Base-by-base conservation (phyloP, 305 asterid genomes). In the Ilex paraguariensis region DNA sequence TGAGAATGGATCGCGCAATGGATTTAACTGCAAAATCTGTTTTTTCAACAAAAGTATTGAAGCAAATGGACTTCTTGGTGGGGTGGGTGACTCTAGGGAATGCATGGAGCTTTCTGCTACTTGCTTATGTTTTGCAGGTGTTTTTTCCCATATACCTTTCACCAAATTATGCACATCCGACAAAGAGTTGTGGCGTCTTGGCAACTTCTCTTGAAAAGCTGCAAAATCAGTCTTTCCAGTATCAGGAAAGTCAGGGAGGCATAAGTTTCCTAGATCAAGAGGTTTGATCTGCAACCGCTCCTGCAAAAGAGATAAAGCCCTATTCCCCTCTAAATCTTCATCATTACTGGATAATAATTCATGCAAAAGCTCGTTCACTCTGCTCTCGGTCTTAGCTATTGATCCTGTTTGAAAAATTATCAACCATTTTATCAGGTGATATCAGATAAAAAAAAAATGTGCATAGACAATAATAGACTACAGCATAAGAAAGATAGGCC, bases 31-130 rank as follows among this genome's bases (percentile, higher is more conserved):
- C 70, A 70, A 63, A 72, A 78, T 66, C 61, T 57, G 81, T 78
- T 71, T 81, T 69, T 69, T 76, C 70, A 85, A 73, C 54, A 71
- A 71, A 61, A 85, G 77, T 53, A 82, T 21, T 65, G 95, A 82
- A 75, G 81, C 82, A 77, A 77, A 78, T 59, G 91, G 87, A 62
- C 82, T 84, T 77, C 72, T 84, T 30, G 95, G 84, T 70, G 94
- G 84, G 72, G 91, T 80, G 61, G 87, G 89, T 59, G 91, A 87
- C 45, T 83, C 73, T 64, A 58, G 72, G 56, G 58, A 64, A 70
- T 59, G 70, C 44, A 60, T 50, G 60, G 76, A 71, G 66, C 69
- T 64, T 50, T 59, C 72, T 53, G 61, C 67, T 60, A 30, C 73
- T 15, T 60, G 72, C 64, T 73, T 75, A 50, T 61, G 71, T 54